These are phyloP conservation scores for Cladophialophora bantiana DNA, from an alignment of 2,329 filamentous ascomycete genomes.

Conservation along the genomic window DNA sequence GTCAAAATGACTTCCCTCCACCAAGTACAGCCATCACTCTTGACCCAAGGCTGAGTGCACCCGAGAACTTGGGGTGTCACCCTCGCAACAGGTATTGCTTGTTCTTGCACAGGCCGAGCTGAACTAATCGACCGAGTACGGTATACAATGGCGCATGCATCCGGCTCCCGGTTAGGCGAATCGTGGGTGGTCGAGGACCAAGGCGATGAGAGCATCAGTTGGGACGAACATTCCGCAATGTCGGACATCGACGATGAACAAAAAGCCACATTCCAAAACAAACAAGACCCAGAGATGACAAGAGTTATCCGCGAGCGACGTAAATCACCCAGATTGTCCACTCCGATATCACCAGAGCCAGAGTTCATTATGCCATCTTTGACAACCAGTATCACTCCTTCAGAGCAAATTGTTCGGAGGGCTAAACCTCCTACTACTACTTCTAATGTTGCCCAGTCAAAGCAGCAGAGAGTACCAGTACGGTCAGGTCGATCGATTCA, in stretches of 20 bases:
- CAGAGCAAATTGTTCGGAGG: slow-evolving; percentile 22
- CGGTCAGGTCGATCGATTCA: slow-evolving; percentile 4
- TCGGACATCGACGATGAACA: slow-evolving; percentile 21
- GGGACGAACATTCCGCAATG: slow-evolving; percentile 19
- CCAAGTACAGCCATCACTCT: not conserved
- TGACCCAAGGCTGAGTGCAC: not conserved
- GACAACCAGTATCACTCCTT: slow-evolving; percentile 11
- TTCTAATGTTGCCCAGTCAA: slow-evolving; percentile 4
- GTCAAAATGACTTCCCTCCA: not conserved
- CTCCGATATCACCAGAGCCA: slow-evolving; percentile 22
- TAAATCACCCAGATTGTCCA: slow-evolving; percentile 6
- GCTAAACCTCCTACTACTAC: slow-evolving; percentile 18
- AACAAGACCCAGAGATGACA: slow-evolving; percentile 1
- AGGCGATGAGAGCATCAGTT: slow-evolving; percentile 27
- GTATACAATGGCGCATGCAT: slow-evolving; percentile 19
- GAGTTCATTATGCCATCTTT: slow-evolving; percentile 40
- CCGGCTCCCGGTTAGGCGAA: slow-evolving; percentile 21
- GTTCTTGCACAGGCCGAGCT: not conserved
- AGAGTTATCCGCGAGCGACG: slow-evolving; percentile 4
- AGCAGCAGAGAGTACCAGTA: slow-evolving; percentile 3
- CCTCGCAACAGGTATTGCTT: not conserved
- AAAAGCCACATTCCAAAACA: not conserved
- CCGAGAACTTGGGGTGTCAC: not conserved
- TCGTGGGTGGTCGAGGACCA: slow-evolving; percentile 35
- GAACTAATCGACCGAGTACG: not conserved